Evolutionary conservation across 2,329 filamentous ascomycete species (phyloP).

Genomic region (Lachnellula suecica): DNA sequence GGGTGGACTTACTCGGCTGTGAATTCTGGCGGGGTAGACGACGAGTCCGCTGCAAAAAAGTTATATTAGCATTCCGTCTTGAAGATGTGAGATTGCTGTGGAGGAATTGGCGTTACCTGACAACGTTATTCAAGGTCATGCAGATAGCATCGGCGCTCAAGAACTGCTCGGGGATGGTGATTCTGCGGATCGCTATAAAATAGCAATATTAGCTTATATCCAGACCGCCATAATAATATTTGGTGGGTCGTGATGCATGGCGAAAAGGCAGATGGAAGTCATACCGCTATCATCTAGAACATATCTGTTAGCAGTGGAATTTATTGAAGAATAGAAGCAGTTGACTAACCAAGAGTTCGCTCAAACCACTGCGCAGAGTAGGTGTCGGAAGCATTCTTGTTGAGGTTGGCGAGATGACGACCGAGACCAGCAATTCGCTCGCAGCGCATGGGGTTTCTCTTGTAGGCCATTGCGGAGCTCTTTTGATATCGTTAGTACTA

Average conservation of each 20-base stretch:
- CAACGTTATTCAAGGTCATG: conserved; percentile 67
- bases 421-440: conserved; percentile 47
- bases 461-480: too few relatives aligned
- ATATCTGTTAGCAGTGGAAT: too few relatives aligned
- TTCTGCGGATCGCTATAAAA: conserved; percentile 64
- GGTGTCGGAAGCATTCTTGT: conserved; percentile 50
- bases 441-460: conserved; percentile 48
- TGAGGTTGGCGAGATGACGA: conserved; percentile 42
- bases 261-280: too few relatives aligned
- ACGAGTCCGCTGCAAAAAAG: conserved; percentile 37
- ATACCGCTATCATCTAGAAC: too few relatives aligned
- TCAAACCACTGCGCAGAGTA: conserved; percentile 67
- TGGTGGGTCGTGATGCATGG: too few relatives aligned
- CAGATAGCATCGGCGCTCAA: conserved; percentile 68
- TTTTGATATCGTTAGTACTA: too few relatives aligned
- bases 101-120: too few relatives aligned
- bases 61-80: background rate
- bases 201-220: too few relatives aligned
- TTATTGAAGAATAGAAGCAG: background rate
- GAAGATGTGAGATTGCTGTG: too few relatives aligned
- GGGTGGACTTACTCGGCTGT: conserved; percentile 64
- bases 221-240: too few relatives aligned
- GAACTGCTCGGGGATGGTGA: conserved; percentile 66
- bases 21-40: conserved; percentile 77
- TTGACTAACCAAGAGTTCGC: conserved; percentile 54